Evolutionary conservation across 768 basidiomycete genomes (phyloP).

Genomic region (Lepiota venenata): DNA sequence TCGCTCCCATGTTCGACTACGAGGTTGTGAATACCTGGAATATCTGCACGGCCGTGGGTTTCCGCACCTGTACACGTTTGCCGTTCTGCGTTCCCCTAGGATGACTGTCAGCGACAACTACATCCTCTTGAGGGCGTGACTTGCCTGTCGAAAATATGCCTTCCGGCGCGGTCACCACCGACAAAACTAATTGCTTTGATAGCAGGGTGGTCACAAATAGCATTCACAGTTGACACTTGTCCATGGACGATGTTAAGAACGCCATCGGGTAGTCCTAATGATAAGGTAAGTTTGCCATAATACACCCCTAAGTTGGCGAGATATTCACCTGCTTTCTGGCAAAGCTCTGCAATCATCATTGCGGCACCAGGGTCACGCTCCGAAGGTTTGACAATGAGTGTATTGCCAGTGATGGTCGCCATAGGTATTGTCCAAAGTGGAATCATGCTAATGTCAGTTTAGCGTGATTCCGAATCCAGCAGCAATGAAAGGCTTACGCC

Average conservation of each 20-base stretch:
- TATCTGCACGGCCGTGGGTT: background rate
- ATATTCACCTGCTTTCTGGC: conserved; percentile 69
- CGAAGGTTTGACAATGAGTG: conserved; percentile 91
- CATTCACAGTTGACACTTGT: conserved; percentile 84
- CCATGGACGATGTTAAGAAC: conserved; percentile 94
- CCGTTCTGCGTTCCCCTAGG: conserved; percentile 77
- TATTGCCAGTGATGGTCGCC: conserved; percentile 89
- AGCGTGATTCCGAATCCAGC: conserved; percentile 3
- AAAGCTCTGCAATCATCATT: conserved; percentile 96
- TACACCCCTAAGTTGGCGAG: background rate
- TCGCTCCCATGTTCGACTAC: conserved; percentile 79
- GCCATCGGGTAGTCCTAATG: conserved; percentile 73
- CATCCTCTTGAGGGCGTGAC: background rate
- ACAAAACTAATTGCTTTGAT: conserved; percentile 98
- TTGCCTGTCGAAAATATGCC: conserved; percentile 88
- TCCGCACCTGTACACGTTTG: conserved; percentile 76
- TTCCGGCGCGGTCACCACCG: conserved; percentile 89
- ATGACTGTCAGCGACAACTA: conserved; percentile 1
- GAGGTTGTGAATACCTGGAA: background rate
- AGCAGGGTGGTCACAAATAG: conserved; percentile 86
- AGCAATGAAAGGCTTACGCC: conserved; percentile 47
- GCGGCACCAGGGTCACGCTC: conserved; percentile 97
- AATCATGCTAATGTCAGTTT: conserved; percentile 65
- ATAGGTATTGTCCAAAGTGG: conserved; percentile 95
- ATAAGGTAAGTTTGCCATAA: background rate